phyloP scores from a whole-genome alignment of 179 eudicot species.

The Sideroxylon spinosum region DNA sequence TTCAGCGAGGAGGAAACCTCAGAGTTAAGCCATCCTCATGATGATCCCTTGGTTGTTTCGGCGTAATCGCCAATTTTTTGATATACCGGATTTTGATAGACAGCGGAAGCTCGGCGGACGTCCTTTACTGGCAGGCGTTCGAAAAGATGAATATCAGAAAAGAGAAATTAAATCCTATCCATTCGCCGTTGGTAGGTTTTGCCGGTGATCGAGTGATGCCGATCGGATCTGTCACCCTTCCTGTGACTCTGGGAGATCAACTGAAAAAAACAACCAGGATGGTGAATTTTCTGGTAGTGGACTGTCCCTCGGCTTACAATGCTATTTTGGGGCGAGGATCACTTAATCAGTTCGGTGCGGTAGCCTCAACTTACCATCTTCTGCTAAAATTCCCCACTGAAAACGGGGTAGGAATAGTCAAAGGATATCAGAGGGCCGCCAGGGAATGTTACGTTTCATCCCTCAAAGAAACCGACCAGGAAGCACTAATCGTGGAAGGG shows the following conservation, averaged over 20 bases:
- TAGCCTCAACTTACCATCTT: neutral
- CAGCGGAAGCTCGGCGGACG: neutral
- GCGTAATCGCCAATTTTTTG: neutral
- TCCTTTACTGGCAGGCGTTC: neutral
- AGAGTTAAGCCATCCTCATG: too few relatives aligned
- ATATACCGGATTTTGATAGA: neutral
- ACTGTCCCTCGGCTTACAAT: neutral
- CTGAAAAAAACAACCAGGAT: too few relatives aligned
- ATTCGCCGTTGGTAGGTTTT: neutral
- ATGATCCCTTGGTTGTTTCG: neutral
- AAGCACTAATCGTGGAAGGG: neutral
- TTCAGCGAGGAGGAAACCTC: too few relatives aligned
- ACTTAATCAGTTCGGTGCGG: neutral
- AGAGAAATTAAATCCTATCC: too few relatives aligned
- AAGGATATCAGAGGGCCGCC: neutral
- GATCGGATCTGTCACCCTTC: neutral
- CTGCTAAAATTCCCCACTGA: neutral
- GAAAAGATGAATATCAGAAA: neutral
- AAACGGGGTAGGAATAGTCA: fast-evolving
- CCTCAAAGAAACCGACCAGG: too few relatives aligned
- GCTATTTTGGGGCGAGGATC: too few relatives aligned
- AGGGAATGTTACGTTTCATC: neutral
- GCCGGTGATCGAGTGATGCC: fast-evolving
- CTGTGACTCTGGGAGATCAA: fast-evolving
- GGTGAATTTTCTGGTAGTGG: neutral